phyloP scores from a whole-genome alignment of 805 yeast species.

The Starmerella riodocensis region DNA sequence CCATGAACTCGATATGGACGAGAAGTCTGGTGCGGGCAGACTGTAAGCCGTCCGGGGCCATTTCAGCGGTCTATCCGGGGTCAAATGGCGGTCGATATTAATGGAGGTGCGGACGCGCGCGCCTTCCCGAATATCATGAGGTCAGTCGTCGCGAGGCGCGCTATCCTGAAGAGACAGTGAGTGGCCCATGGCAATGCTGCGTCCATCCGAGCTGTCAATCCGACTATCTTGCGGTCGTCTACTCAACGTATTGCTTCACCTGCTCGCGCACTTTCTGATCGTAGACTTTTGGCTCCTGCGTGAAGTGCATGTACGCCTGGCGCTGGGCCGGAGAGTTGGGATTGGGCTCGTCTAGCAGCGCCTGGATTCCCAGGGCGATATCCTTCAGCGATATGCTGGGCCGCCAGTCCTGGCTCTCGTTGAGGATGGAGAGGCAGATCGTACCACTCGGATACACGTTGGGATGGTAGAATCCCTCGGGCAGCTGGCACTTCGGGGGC shows the following conservation, averaged over 20 bases:
- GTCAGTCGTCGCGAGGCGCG: no score
- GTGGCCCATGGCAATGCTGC: no score
- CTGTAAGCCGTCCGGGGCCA: no score
- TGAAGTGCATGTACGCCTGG: conserved; percentile 62
- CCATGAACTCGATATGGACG: no score
- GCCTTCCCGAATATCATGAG: no score
- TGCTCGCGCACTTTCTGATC: conserved; percentile 70
- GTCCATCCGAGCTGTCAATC: no score
- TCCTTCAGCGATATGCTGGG: conserved; percentile 90
- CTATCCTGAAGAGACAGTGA: no score
- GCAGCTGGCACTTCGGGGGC: conserved; percentile 89
- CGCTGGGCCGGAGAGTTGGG: conserved; percentile 96
- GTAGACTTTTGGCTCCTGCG: conserved; percentile 52
- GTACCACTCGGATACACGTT: conserved; percentile 97
- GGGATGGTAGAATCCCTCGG: conserved; percentile 87
- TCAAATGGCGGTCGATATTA: no score
- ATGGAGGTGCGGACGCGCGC: no score
- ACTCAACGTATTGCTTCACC: conserved; percentile 46
- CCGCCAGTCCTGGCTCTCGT: conserved; percentile 95
- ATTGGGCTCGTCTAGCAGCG: conserved; percentile 76
- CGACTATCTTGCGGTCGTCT: no score
- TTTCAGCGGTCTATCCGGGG: no score
- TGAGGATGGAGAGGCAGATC: conserved; percentile 78
- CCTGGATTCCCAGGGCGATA: conserved; percentile 83
- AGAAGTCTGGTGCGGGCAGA: no score